A percentile compares a stretch with the other conserved stretches of the same genome.
Conservation (phyloP, 1,284 basidiomycete species). For the Volvariella surrecta region DNA sequence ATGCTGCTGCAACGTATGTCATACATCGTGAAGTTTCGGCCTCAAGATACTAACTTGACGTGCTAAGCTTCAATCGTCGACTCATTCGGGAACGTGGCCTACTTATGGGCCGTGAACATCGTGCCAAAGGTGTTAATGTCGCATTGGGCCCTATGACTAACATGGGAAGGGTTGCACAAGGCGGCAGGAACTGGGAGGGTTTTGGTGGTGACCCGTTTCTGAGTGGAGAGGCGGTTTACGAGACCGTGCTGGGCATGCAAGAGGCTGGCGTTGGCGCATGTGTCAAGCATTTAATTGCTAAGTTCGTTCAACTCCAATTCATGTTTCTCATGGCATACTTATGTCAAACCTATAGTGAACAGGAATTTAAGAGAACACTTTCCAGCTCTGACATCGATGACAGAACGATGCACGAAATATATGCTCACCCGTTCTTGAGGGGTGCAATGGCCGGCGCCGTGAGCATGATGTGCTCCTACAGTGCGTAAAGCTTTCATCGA, state of each 20-base stretch:
- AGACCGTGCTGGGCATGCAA: constrained; percentile 73
- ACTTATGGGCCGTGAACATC: constrained; percentile 73
- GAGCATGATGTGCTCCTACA: constrained; percentile 68
- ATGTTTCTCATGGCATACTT: neutral
- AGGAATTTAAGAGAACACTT: constrained; percentile 50
- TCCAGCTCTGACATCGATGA: constrained; percentile 68
- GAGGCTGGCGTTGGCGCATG: constrained; percentile 65
- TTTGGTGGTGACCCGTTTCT: constrained; percentile 77
- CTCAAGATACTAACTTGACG: constrained; percentile 15
- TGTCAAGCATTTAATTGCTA: constrained; percentile 73
- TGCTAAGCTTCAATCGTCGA: constrained; percentile 43
- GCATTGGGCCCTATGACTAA: constrained; percentile 65
- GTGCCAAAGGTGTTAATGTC: constrained; percentile 74
- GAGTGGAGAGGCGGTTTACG: constrained; percentile 61
- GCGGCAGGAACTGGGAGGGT: constrained; percentile 82
- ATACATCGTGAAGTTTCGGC: constrained; percentile 16
- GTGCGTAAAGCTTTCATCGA: constrained; percentile 16
- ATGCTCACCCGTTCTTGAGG: constrained; percentile 64
- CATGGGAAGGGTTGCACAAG: constrained; percentile 55
- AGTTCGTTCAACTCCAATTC: constrained; percentile 33
- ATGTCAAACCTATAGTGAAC: constrained; percentile 36
- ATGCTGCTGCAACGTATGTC: constrained; percentile 42
- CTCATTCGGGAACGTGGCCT: constrained; percentile 67
- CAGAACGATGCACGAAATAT: constrained; percentile 68
- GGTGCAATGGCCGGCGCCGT: constrained; percentile 72